Base-by-base conservation (phyloP, 371 early-diverging fungal species). In the Apophysomyces sp. region DNA sequence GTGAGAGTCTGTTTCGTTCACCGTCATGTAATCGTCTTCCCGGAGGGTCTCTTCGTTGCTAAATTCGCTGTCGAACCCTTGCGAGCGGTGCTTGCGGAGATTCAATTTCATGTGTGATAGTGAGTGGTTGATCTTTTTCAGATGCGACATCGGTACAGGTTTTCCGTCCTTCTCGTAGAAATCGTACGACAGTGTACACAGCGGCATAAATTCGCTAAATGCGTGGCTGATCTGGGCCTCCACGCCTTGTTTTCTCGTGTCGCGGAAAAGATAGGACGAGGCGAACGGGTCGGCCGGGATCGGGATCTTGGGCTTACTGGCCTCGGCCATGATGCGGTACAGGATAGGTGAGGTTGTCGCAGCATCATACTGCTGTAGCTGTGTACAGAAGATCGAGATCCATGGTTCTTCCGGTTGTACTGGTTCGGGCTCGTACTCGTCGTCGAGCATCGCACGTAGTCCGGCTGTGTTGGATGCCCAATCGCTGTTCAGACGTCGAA, bases 71-170 rank as follows among this genome's bases (percentile, higher is more conserved):
- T 57, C 66, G 16, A 44, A 32, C 12, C 32, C 65, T 7, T 61
- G 61, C 2, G 73, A 71, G 24, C 67, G 64, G 15, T 58, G 68
- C 55, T 71, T 77, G 39, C 63, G 62, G 12, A 77, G 60, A 40
- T 77, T 77, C 34, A 74, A 24, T 29, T 77, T 77, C 41, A 74
- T 58, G 55, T 74, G 61, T 7, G 75, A 74, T 15, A 77, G 53
- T 1, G 77, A 77, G 27, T 72, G 69, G 26, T 72, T 77, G 39
- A 77, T 60, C 49, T 77, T 74, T 30, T 68, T 72, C 24, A 62
- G 24, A 15, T 60, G 58, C 2, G 66, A 52, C 0, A 39, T 53
- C 32, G 49, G 27, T 18, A 63, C 26, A 21, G 44, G 9, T 53
- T 62, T 65, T 30, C 37, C 40, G 18, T 62, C 58, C 26, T 54